These are phyloP conservation scores for Verticillium isaacii DNA, from an alignment of 2,329 filamentous ascomycete species.

Conservation along the genomic window DNA sequence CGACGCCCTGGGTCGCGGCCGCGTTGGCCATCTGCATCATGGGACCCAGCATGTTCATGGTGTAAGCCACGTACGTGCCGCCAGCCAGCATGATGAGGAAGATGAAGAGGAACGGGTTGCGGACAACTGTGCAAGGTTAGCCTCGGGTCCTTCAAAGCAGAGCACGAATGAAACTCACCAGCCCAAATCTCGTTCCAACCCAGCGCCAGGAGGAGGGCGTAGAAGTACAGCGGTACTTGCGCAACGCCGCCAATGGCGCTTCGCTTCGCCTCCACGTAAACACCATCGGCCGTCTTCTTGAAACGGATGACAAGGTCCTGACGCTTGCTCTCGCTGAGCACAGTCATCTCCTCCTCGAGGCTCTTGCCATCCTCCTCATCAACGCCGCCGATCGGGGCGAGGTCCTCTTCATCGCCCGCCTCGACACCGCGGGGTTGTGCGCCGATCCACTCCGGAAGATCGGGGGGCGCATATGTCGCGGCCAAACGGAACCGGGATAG, in stretches of 20 bases:
- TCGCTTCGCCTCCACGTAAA: constrained; percentile 96
- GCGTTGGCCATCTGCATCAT: constrained; percentile 95
- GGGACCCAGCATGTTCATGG: constrained; percentile 89
- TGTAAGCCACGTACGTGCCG: constrained; percentile 85
- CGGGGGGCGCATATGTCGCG: constrained; percentile 69
- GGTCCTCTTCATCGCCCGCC: constrained; percentile 82
- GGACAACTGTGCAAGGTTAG: constrained; percentile 60
- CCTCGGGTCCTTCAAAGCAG: not conserved
- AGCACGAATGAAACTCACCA: constrained; percentile 52
- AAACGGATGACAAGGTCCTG: constrained; percentile 91
- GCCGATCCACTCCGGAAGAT: constrained; percentile 82
- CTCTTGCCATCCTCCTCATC: constrained; percentile 94
- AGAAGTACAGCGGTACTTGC: constrained; percentile 93
- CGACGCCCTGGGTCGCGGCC: constrained; percentile 77
- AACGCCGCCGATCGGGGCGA: constrained; percentile 83
- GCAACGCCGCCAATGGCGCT: constrained; percentile 93
- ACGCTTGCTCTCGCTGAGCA: constrained; percentile 84
- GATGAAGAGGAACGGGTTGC: constrained; percentile 90
- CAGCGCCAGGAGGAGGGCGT: constrained; percentile 78
- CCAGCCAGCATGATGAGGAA: constrained; percentile 73
- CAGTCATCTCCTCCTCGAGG: constrained; percentile 91
- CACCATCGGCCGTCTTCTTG: constrained; percentile 96
- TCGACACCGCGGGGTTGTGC: constrained; percentile 69
- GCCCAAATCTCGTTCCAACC: constrained; percentile 99
- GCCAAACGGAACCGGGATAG: constrained; percentile 78